phyloP scores from a whole-genome alignment of 768 basidiomycete species.

The Tylopilus sp. region DNA sequence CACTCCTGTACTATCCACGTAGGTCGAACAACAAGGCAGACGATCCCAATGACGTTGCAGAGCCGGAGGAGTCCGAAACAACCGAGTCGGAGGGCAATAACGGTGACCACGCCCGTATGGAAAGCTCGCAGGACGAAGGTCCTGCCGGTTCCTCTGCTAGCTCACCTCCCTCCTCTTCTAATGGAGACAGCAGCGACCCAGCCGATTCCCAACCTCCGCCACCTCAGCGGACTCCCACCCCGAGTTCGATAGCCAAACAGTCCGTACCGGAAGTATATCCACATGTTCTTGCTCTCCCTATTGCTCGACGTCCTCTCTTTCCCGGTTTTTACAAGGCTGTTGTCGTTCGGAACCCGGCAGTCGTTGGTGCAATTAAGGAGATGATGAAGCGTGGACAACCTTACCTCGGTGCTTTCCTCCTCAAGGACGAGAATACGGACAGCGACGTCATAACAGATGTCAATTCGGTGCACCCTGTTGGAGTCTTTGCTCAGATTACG shows the following conservation, averaged over 20 bases:
- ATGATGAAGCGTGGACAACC: constrained; percentile 97
- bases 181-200: constrained; percentile 37
- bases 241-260: constrained; percentile 72
- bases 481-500: constrained; percentile 96
- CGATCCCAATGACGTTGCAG: constrained; percentile 22
- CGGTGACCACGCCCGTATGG: constrained; percentile 18
- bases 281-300: constrained; percentile 91
- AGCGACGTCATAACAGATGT: constrained; percentile 89
- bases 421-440: constrained; percentile 92
- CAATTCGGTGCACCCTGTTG: constrained; percentile 86
- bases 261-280: constrained; percentile 90
- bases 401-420: constrained; percentile 93
- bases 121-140: constrained; percentile 31
- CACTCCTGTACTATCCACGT: constrained; percentile 33
- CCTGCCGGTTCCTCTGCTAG: constrained; percentile 31
- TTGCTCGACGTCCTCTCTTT: constrained; percentile 92
- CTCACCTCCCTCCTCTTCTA: constrained; percentile 38
- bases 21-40: constrained; percentile 38
- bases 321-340: constrained; percentile 99
- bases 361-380: constrained; percentile 92
- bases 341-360: constrained; percentile 84
- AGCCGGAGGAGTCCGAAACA: constrained; percentile 23
- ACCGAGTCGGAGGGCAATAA: constrained; percentile 19
- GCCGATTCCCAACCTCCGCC: constrained; percentile 40
- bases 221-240: constrained; percentile 34